phyloP scores from a whole-genome alignment of 352 stramenopile genomes.

The Globisporangium nagaii region DNA sequence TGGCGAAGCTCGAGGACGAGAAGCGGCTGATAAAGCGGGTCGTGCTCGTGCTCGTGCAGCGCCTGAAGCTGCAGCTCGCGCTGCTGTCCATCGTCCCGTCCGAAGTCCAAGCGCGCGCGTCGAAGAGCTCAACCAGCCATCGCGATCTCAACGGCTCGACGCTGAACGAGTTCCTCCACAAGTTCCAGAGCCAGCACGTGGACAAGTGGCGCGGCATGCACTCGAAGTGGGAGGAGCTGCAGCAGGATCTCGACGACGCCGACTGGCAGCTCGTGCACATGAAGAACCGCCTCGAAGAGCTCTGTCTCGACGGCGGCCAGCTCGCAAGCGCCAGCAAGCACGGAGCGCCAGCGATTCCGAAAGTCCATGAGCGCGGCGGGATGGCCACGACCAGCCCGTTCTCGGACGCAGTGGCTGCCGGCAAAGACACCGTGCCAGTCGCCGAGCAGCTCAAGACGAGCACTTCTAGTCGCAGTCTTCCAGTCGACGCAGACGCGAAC shows the following conservation, averaged over 20 bases:
- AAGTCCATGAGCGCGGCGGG: neutral
- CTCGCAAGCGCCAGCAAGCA: neutral
- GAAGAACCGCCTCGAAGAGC: slow-evolving; percentile 43
- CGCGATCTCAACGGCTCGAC: slow-evolving; percentile 1
- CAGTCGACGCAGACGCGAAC: neutral
- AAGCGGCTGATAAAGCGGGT: slow-evolving; percentile 39
- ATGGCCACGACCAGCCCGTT: slow-evolving; percentile 37
- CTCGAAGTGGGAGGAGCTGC: slow-evolving; percentile 37
- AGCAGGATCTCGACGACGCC: slow-evolving; percentile 34
- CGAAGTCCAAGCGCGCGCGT: neutral
- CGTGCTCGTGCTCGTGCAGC: slow-evolving; percentile 35
- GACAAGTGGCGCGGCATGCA: slow-evolving; percentile 40
- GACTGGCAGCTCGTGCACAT: slow-evolving; percentile 71
- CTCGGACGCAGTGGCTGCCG: slow-evolving; percentile 61
- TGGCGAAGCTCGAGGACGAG: slow-evolving; percentile 25
- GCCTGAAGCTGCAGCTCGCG: slow-evolving; percentile 37
- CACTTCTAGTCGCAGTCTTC: slow-evolving; percentile 16
- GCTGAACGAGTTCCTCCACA: slow-evolving; percentile 19
- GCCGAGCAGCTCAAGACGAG: slow-evolving; percentile 44
- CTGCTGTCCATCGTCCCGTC: slow-evolving; percentile 31
- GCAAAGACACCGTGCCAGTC: slow-evolving; percentile 44
- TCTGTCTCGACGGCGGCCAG: slow-evolving; percentile 31
- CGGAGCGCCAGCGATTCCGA: neutral
- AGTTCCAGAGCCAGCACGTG: slow-evolving; percentile 21
- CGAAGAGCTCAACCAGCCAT: neutral